Base-by-base conservation (phyloP, 345 rosid genomes). In the Psidium friedrichsthalianum region DNA sequence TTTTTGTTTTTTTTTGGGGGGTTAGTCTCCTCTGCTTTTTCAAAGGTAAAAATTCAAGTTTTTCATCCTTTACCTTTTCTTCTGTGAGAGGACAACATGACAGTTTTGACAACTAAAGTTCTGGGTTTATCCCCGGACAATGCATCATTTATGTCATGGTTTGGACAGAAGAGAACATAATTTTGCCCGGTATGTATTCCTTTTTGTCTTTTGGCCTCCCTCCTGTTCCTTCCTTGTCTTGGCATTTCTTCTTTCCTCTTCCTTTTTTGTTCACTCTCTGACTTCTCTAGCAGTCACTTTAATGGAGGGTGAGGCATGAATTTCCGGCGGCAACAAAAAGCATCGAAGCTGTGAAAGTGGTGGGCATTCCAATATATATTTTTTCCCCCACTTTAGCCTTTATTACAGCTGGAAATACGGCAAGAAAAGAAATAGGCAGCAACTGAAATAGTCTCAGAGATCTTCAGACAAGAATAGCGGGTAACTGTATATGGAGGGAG, bases 221-320 rank as follows among this genome's bases (percentile, higher is more conserved):
- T 69, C 80, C 47, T 69, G 80, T 69, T 69, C 80, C 80, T 69
- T 24, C 47, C 25, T 69, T 36, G 80, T 69, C 47, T 18, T 36
- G 47, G 80, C 80, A 69, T 69, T 69, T 21, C 47, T 69, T 18
- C 80, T 69, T 64, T 64, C 42, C 47, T 29, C 32, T 8, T 32
- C 40, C 21, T 36, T 24, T 69, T 69, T 69, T 69, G 80, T 20
- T 69, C 47, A 21, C 47, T 36, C 24, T 69, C 80, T 69, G 47
- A 69, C 80, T 69, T 69, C 80, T 69, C 80, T 20, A 69, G 80
- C 80, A 69, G 80, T 69, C 80, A 22, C 93, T 87, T 55, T 52
- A 74, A 76, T 84, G 93, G 91, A 92, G 92, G 91, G 96, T 5
- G 89, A 87, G 90, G 90, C 93, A 95, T 93, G 95, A 93, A 91